These are phyloP conservation scores for Solanum ossicruentum DNA, from an alignment of 257 asterid species.

Conservation along the genomic window DNA sequence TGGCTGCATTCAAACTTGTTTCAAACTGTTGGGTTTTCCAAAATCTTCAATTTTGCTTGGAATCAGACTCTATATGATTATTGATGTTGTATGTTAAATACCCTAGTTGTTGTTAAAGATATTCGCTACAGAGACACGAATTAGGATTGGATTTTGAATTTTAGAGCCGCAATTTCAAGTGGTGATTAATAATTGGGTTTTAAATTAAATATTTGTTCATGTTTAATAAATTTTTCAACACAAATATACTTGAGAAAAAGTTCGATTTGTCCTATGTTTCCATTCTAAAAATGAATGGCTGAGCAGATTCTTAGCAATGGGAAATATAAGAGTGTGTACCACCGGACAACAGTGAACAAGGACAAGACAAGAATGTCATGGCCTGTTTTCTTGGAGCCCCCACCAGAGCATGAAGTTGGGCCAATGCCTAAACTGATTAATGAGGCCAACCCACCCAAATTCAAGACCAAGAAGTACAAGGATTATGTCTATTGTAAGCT, in stretches of 20 bases:
- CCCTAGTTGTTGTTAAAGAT: neutral
- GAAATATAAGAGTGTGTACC: constrained; percentile 47
- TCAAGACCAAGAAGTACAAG: constrained; percentile 50
- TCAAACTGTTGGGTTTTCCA: neutral
- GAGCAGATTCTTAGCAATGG: constrained; percentile 67
- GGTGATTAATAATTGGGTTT: neutral
- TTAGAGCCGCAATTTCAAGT: neutral
- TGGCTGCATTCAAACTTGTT: neutral
- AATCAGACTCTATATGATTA: neutral
- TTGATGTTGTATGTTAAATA: neutral
- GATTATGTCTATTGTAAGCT: constrained; percentile 66
- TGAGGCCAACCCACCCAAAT: constrained; percentile 33
- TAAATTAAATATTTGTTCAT: neutral
- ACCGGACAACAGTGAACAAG: constrained; percentile 53
- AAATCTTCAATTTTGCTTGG: neutral
- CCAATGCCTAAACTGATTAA: constrained; percentile 40
- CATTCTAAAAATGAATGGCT: neutral
- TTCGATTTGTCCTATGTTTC: neutral
- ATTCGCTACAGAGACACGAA: neutral
- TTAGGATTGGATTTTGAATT: neutral
- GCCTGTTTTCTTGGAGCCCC: constrained; percentile 78
- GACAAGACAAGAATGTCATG: constrained; percentile 66
- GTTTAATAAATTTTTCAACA: neutral
- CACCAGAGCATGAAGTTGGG: constrained; percentile 44
- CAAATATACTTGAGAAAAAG: neutral